Percentiles rank a stretch among this genome's conserved stretches.
Evolutionary conservation across 345 rosid species (phyloP).

Genomic region (Corymbia maculata): DNA sequence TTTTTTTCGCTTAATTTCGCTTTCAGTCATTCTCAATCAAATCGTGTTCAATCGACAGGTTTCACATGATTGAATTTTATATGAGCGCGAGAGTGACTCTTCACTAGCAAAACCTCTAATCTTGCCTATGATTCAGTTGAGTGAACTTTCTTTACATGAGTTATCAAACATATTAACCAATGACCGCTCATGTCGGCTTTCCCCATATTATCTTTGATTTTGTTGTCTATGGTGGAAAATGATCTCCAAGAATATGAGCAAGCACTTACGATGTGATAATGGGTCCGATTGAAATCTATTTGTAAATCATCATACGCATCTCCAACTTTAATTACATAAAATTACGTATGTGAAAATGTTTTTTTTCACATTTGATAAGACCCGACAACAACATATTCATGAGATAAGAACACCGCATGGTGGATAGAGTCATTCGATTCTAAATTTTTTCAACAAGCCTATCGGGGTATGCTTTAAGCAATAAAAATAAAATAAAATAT

Average conservation of each 20-base stretch:
- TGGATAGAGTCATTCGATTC: neutral
- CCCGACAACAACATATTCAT: neutral
- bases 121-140: neutral
- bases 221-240: neutral
- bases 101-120: neutral
- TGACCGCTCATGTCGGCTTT: neutral
- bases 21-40: neutral
- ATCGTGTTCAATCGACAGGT: neutral
- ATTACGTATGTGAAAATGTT: too few species aligned
- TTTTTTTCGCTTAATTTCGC: neutral
- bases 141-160: neutral
- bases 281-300: neutral
- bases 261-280: neutral
- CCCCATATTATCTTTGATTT: neutral
- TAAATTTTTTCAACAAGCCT: neutral
- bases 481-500: neutral
- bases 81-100: neutral
- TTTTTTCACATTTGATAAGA: neutral
- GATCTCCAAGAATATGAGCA: neutral
- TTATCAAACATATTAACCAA: neutral
- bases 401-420: neutral
- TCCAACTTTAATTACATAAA: neutral
- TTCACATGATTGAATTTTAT: neutral
- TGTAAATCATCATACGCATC: neutral
- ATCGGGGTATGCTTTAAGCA: neutral